These are phyloP conservation scores for Cercospora sp. DNA, from an alignment of 2,329 filamentous ascomycete genomes.

Conservation along the genomic window DNA sequence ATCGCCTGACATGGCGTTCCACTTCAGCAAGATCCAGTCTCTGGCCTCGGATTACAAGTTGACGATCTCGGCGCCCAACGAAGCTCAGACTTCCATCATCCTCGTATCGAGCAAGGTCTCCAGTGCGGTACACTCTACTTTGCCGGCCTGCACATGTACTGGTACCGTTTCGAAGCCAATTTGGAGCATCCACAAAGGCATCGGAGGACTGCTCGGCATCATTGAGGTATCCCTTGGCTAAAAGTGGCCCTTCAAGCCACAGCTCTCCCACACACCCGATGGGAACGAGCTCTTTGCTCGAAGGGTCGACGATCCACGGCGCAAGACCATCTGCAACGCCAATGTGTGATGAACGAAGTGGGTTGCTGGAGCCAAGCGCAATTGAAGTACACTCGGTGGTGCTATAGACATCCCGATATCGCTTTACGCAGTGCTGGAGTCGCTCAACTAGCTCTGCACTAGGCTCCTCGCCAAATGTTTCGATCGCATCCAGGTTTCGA, in stretches of 20 bases:
- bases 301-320: conserved; percentile 5
- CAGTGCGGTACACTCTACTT: conserved; percentile 22
- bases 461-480: not conserved
- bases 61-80: conserved; percentile 26
- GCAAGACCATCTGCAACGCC: not conserved
- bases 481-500: not conserved
- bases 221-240: conserved; percentile 48
- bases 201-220: conserved; percentile 6
- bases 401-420: not conserved
- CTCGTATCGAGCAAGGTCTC: conserved; percentile 30
- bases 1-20: conserved; percentile 8
- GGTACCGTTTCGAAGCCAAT: conserved; percentile 41
- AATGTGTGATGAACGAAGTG: not conserved
- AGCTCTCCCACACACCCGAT: conserved; percentile 43
- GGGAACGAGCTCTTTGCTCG: not conserved
- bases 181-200: not conserved
- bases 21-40: conserved; percentile 28
- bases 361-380: not conserved
- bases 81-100: conserved; percentile 41
- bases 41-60: conserved; percentile 28
- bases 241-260: conserved; percentile 48
- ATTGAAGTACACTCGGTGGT: conserved; percentile 2
- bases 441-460: not conserved
- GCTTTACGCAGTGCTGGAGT: not conserved
- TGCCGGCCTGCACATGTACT: not conserved